phyloP scores from a whole-genome alignment of 2,329 filamentous ascomycete species.

The Verticillium dahliae region DNA sequence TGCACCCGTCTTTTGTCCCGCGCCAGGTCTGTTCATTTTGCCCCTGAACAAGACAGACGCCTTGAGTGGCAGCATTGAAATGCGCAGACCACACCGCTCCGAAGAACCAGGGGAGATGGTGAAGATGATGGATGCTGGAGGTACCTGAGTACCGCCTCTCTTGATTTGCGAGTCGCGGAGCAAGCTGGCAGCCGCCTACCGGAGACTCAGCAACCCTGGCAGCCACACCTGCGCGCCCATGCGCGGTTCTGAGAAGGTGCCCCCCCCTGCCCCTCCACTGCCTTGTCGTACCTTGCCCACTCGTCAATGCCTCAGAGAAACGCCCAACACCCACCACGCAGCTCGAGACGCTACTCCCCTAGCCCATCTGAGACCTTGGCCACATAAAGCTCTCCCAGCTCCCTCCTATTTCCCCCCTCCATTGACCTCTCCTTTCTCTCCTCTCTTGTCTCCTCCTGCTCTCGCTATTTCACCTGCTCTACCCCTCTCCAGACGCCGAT shows the following conservation, averaged over 20 bases:
- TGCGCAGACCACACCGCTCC: not conserved
- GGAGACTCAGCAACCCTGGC: not conserved
- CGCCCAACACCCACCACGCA: not conserved
- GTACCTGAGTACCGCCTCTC: not conserved
- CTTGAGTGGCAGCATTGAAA: not conserved
- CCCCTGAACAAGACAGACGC: not conserved
- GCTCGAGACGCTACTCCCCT: not conserved
- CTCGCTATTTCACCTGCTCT: slow-evolving; percentile 3
- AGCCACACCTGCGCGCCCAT: not conserved
- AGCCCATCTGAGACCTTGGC: slow-evolving; percentile 5
- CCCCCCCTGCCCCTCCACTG: not conserved
- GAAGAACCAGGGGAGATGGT: not conserved
- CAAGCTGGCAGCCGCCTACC: not conserved
- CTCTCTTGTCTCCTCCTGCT: slow-evolving; percentile 6
- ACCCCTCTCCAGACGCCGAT: not conserved
- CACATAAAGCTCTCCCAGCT: slow-evolving; percentile 15
- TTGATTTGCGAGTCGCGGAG: not conserved
- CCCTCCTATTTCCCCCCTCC: slow-evolving; percentile 9
- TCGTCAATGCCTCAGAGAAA: not conserved
- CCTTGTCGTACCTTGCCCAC: not conserved
- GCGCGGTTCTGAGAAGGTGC: not conserved
- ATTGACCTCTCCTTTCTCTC: slow-evolving; percentile 2
- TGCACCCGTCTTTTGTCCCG: not conserved
- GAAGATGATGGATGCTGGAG: not conserved
- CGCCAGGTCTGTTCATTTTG: no score